phyloP scores from a whole-genome alignment of 352 stramenopile species.

The Pythium sukuiense region DNA sequence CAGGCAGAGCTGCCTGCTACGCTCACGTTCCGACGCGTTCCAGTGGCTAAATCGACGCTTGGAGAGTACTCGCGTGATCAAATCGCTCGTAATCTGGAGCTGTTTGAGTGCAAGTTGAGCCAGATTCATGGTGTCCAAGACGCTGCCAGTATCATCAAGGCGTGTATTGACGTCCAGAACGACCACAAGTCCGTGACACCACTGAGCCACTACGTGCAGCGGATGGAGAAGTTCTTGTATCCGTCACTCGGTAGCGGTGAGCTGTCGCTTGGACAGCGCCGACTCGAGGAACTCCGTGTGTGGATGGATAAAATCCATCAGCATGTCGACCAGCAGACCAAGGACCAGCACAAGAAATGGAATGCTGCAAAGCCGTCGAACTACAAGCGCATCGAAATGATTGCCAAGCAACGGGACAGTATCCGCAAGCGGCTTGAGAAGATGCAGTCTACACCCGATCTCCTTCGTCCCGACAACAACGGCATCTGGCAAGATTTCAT shows the following conservation, averaged over 20 bases:
- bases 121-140: conserved; percentile 36
- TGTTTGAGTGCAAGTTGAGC: conserved; percentile 43
- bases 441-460: conserved; percentile 44
- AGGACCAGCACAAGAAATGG: conserved; percentile 51
- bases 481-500: conserved; percentile 64
- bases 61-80: conserved; percentile 61
- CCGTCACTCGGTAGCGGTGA: conserved; percentile 22
- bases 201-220: conserved; percentile 47
- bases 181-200: conserved; percentile 38
- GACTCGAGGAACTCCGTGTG: conserved; percentile 44
- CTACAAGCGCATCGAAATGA: conserved; percentile 66
- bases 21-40: conserved; percentile 55
- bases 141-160: conserved; percentile 52
- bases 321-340: conserved; percentile 41
- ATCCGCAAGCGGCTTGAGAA: conserved; percentile 63
- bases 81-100: conserved; percentile 50
- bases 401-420: conserved; percentile 51
- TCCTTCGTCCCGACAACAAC: conserved; percentile 51
- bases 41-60: conserved; percentile 43
- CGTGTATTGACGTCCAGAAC: conserved; percentile 51
- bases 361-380: conserved; percentile 56
- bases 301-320: conserved; percentile 55
- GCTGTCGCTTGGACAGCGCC: conserved; percentile 12
- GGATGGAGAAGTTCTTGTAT: conserved; percentile 51
- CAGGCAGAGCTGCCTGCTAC: conserved; percentile 41